Evolutionary conservation across 208 protist species (phyloP), one percentile per base, ranked within the genome.

Genomic region (Kentomonas sorsogonicus): DNA sequence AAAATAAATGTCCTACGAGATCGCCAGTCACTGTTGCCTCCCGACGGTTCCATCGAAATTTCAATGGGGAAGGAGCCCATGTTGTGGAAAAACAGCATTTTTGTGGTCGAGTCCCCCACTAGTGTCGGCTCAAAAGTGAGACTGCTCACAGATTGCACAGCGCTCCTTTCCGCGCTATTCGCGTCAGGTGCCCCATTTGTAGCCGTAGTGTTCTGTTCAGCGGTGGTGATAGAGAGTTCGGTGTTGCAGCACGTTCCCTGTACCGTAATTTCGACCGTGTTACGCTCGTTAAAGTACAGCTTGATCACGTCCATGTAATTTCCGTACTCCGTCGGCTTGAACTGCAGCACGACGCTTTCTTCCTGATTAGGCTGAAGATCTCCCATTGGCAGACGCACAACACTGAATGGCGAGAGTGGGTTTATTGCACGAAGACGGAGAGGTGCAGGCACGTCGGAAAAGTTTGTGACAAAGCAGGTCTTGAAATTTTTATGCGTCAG

Each of bases 291-390:
- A 25, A 47, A 78, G 40, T 74, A 51, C n/a, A 90, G 60, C 3
- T 53, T 47, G 36, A 90, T 54, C n/a, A 45, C 40, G 0, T 85
- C 69, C 43, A 29, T 59, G 53, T 74, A 86, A 41, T 58, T 62
- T 7, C 84, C 84, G 40, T 86, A 91, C 18, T 81, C 69, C 20
- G 43, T 61, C 13, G 84, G 84, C 1, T 70, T 54, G 69, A 91
- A 91, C 20, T 66, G 63, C 46, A 91, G 25, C 25, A 60, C 47
- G 3, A 87, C 31, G 3, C 60, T 47, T 33, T 72, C 72, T 55
- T 79, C 69, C 20, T 64, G 60, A 22, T 60, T 45, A 7, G 54
- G 31, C 31, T 54, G 57, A 27, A 91, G 46, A 0, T 47, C 53
- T 3, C 64, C 34, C 4, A 65, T 53, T 3, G 77, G 64, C 22